A percentile compares a stretch with the other conserved stretches of the same genome.
Conservation (phyloP, 202 grass and related monocot genomes). For the Eragrostis tef region DNA sequence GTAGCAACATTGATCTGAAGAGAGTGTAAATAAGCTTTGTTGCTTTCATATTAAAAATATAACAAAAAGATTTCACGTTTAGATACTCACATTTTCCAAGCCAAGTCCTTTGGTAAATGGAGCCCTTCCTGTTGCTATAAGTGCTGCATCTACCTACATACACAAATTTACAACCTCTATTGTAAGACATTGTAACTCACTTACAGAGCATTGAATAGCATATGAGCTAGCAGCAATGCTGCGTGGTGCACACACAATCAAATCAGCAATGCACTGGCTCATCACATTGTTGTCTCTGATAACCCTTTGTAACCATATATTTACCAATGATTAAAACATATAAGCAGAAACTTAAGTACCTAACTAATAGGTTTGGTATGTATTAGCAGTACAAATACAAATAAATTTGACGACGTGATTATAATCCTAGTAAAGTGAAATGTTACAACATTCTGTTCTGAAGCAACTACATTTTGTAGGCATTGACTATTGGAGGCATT, state of each 20-base stretch:
- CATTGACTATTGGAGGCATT: slow-evolving; percentile 9
- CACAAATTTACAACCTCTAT: not conserved
- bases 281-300: not conserved
- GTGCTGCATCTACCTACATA: slow-evolving; percentile 85
- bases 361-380: not conserved
- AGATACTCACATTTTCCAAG: slow-evolving; percentile 86
- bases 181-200: not conserved
- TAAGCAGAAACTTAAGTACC: not conserved
- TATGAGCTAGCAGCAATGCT: slow-evolving; percentile 15
- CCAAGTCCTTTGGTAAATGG: slow-evolving; percentile 94
- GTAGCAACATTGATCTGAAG: slow-evolving; percentile 83
- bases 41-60: slow-evolving; percentile 17
- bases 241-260: not conserved
- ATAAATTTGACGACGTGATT: not conserved
- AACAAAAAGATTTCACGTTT: slow-evolving; percentile 28
- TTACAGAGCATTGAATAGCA: not conserved
- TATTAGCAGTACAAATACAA: not conserved
- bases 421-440: not conserved
- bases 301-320: not conserved
- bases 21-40: slow-evolving; percentile 43
- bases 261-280: not conserved
- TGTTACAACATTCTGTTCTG: not conserved
- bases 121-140: slow-evolving; percentile 96
- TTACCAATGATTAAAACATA: not conserved
- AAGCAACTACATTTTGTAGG: slow-evolving; percentile 1